A percentile compares a stretch with the other conserved stretches of the same genome.
Evolutionary conservation across 139 green algal genomes (phyloP).

Genomic region (Gonium pectorale): DNA sequence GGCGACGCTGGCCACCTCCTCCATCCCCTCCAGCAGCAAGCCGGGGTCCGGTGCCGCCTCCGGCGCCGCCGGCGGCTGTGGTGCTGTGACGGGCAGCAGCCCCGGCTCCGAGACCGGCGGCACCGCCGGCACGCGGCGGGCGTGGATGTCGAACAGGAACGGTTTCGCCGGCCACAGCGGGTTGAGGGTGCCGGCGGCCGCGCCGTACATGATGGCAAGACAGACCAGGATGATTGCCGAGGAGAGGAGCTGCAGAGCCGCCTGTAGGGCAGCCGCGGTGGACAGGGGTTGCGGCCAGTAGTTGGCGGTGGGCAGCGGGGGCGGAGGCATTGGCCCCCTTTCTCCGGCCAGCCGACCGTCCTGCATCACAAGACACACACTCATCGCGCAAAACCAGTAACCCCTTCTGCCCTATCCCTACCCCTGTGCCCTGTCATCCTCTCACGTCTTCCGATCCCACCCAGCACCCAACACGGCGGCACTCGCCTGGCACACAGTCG

Average conservation of each 20-base stretch:
- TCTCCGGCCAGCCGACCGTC: no score
- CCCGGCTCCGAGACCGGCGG: not conserved
- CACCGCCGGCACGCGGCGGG: not conserved
- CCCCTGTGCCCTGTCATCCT: no score
- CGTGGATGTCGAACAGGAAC: not conserved
- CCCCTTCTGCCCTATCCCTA: no score
- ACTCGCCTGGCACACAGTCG: constrained; percentile 25
- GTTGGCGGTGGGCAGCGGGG: no score
- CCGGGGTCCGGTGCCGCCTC: not conserved
- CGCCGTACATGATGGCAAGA: constrained; percentile 3
- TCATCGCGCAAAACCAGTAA: no score
- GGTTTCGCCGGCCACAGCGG: not conserved
- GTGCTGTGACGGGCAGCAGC: not conserved
- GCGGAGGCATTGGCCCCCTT: no score
- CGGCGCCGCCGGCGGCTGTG: not conserved
- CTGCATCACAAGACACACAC: no score
- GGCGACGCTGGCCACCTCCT: not conserved
- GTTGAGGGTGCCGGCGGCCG: not conserved
- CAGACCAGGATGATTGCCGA: constrained; percentile 1
- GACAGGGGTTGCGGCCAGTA: no score
- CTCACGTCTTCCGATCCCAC: not conserved
- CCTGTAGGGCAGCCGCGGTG: not conserved
- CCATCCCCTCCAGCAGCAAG: not conserved
- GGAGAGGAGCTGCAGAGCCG: constrained; percentile 7
- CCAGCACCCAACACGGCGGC: not conserved